phyloP scores from a whole-genome alignment of 2,329 filamentous ascomycete species.

The Phyllosticta paracitricarpa region DNA sequence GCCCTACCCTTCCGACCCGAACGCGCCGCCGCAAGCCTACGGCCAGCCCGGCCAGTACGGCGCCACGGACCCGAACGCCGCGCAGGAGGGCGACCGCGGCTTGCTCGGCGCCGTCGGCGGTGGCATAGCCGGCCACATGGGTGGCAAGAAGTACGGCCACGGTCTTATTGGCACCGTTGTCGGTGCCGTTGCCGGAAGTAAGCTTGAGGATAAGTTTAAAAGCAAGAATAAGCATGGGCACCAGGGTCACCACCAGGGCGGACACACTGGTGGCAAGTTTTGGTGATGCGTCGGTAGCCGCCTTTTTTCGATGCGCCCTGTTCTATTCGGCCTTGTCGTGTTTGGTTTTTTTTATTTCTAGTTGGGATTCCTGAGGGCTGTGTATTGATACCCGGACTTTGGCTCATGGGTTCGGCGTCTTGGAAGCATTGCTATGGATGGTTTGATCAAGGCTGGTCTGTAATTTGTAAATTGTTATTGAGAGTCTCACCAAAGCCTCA shows the following conservation, averaged over 20 bases:
- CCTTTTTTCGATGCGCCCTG: background rate
- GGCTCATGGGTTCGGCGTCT: background rate
- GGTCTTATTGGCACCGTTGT: slow-evolving; percentile 48
- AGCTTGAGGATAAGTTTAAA: slow-evolving; percentile 46
- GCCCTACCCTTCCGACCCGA: slow-evolving; percentile 20
- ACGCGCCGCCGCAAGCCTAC: slow-evolving; percentile 12
- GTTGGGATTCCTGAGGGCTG: background rate
- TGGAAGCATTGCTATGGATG: background rate
- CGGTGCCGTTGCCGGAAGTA: slow-evolving; percentile 46
- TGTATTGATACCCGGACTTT: background rate
- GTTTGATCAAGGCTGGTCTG: background rate
- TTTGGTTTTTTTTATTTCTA: background rate
- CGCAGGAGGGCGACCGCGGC: slow-evolving; percentile 46
- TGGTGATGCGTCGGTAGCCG: background rate
- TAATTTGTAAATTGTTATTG: background rate
- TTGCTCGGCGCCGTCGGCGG: slow-evolving; percentile 48
- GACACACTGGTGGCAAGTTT: background rate
- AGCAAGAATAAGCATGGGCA: slow-evolving; percentile 12
- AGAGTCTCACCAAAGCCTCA: background rate
- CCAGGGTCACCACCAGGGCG: background rate
- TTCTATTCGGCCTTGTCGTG: background rate
- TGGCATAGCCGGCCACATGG: slow-evolving; percentile 45
- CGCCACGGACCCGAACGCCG: slow-evolving; percentile 26
- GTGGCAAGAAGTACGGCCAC: slow-evolving; percentile 47
- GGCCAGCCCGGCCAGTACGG: slow-evolving; percentile 19